Evolutionary conservation across 2,329 filamentous ascomycete genomes (phyloP).

Genomic region (Diaporthe velutina): DNA sequence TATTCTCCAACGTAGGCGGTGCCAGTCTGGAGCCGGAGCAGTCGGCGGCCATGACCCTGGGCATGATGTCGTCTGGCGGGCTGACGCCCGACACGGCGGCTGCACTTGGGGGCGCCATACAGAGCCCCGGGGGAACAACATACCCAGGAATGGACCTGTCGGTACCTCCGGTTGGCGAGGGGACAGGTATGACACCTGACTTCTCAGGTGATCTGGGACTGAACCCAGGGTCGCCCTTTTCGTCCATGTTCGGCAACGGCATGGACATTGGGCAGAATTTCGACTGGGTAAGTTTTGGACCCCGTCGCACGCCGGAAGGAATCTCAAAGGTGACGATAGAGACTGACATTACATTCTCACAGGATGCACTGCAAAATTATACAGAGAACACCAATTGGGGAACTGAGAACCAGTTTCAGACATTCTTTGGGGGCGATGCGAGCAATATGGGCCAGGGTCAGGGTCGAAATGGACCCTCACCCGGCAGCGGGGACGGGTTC

Average conservation of each 20-base stretch:
- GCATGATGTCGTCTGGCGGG: slow-evolving; percentile 55
- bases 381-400: slow-evolving; percentile 68
- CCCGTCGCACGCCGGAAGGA: not conserved
- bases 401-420: slow-evolving; percentile 64
- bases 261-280: slow-evolving; percentile 66
- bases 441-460: not conserved
- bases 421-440: slow-evolving; percentile 56
- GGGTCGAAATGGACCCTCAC: slow-evolving; percentile 30
- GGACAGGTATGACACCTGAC: slow-evolving; percentile 52
- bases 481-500: slow-evolving; percentile 38
- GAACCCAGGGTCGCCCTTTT: slow-evolving; percentile 60
- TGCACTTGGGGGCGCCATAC: slow-evolving; percentile 47
- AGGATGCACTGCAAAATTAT: slow-evolving; percentile 70
- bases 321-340: slow-evolving; percentile 24
- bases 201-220: slow-evolving; percentile 51
- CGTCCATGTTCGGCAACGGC: slow-evolving; percentile 63
- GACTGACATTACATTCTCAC: slow-evolving; percentile 37
- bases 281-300: slow-evolving; percentile 65
- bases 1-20: slow-evolving; percentile 46
- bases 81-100: slow-evolving; percentile 49
- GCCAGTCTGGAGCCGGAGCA: slow-evolving; percentile 53
- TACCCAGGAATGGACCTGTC: slow-evolving; percentile 61
- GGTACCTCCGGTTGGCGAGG: slow-evolving; percentile 45
- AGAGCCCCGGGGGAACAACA: slow-evolving; percentile 55
- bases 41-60: slow-evolving; percentile 56